Percentiles rank a stretch among this genome's conserved stretches.
Conservation (phyloP, 2,329 filamentous ascomycete species). For the Alternaria infectoria region DNA sequence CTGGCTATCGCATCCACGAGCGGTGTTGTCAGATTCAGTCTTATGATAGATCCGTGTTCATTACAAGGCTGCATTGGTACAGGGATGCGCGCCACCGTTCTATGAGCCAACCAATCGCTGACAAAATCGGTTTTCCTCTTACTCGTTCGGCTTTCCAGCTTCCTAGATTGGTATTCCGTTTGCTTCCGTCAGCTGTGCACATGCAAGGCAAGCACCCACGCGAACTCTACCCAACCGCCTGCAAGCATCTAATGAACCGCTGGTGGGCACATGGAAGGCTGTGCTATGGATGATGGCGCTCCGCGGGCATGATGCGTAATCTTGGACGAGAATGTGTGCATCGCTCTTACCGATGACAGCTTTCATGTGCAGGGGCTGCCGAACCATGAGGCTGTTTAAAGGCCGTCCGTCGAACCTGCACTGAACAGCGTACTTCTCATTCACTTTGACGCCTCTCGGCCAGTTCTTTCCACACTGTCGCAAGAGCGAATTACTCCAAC, state of each 20-base stretch:
- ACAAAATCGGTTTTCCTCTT: neutral
- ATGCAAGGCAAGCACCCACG: neutral
- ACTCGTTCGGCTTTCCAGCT: neutral
- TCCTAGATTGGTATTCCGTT: neutral
- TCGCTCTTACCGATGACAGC: neutral
- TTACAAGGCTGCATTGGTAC: neutral
- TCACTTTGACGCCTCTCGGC: neutral
- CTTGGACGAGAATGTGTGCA: neutral
- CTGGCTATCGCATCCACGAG: slow-evolving; percentile 11
- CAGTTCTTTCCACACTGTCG: neutral
- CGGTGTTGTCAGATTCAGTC: neutral
- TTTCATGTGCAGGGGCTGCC: neutral
- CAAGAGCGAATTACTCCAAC: neutral
- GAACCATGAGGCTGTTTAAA: neutral
- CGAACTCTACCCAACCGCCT: neutral
- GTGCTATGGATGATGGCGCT: neutral
- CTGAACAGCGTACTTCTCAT: neutral
- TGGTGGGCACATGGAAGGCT: neutral
- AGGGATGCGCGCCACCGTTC: neutral
- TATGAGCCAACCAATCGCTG: neutral
- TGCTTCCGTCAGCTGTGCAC: neutral
- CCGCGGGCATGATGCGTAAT: neutral
- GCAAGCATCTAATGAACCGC: neutral
- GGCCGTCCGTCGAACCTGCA: too few species aligned
- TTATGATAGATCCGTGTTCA: neutral